Evolutionary conservation across 345 rosid genomes (phyloP).

Genomic region (Acer yangbiense): DNA sequence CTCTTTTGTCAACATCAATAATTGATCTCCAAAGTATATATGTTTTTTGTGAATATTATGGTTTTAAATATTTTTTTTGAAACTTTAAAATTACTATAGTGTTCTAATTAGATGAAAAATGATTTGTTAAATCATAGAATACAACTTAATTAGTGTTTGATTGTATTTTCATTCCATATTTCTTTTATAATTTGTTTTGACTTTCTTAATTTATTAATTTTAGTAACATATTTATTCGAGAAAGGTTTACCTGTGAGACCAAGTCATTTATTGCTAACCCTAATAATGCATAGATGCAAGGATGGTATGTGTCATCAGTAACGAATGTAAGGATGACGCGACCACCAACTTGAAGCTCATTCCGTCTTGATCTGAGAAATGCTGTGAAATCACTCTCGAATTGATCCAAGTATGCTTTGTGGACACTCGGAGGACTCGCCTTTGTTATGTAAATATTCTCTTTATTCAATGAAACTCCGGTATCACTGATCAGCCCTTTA

Average conservation of each 20-base stretch:
- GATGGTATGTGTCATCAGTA: neutral
- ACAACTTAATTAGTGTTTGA: too few relatives aligned
- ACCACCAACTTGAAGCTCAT: neutral
- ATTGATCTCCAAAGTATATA: too few relatives aligned
- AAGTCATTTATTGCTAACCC: neutral
- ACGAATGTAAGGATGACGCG: neutral
- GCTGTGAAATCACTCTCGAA: neutral
- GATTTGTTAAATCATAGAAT: too few relatives aligned
- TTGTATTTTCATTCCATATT: too few relatives aligned
- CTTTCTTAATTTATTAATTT: too few relatives aligned
- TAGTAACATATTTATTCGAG: neutral
- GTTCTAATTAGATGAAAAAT: too few relatives aligned
- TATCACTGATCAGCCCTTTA: neutral
- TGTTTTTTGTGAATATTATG: too few relatives aligned
- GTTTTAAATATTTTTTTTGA: too few relatives aligned
- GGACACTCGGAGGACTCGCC: neutral
- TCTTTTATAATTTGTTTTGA: too few relatives aligned
- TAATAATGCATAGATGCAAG: neutral
- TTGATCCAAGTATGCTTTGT: neutral
- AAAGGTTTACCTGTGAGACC: neutral
- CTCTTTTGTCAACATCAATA: too few relatives aligned
- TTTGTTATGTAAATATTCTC: neutral
- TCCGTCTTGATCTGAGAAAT: neutral
- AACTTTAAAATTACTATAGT: too few relatives aligned
- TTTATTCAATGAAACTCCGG: neutral